Percentiles rank a stretch among this genome's conserved stretches.
These are phyloP conservation scores for Tolypocladium paradoxum DNA, from an alignment of 2,329 filamentous ascomycete species.

Conservation along the genomic window DNA sequence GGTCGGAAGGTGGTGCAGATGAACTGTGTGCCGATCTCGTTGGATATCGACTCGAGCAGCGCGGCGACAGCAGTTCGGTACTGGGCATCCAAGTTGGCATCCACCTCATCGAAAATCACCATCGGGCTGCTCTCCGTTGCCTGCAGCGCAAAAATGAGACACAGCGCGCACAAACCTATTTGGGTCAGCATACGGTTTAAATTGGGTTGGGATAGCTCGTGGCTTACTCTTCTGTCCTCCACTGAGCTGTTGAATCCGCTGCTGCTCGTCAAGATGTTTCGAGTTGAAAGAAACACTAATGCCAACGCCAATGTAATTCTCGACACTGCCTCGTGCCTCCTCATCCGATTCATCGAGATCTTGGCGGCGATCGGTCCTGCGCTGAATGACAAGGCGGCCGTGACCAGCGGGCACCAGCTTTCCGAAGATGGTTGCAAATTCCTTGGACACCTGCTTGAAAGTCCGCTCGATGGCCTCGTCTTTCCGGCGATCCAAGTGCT, in stretches of 20 bases:
- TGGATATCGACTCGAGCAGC: slow-evolving; percentile 70
- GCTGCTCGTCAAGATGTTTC: slow-evolving; percentile 89
- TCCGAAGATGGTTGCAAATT: slow-evolving; percentile 88
- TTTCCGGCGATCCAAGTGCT: slow-evolving; percentile 86
- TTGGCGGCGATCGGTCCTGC: slow-evolving; percentile 65
- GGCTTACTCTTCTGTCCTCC: slow-evolving; percentile 91
- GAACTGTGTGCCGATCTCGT: slow-evolving; percentile 63
- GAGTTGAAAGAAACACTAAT: slow-evolving; percentile 98
- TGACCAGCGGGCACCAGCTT: slow-evolving; percentile 90
- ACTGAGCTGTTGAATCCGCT: slow-evolving; percentile 92
- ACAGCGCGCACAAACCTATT: slow-evolving; percentile 83
- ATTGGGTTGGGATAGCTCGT: background rate
- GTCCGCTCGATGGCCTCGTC: slow-evolving; percentile 97
- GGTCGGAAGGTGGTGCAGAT: slow-evolving; percentile 98
- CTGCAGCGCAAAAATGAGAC: slow-evolving; percentile 97
- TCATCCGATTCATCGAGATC: slow-evolving; percentile 53
- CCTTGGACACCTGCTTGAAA: slow-evolving; percentile 92
- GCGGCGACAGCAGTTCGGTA: slow-evolving; percentile 92
- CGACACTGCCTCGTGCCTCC: slow-evolving; percentile 61
- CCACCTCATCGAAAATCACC: slow-evolving; percentile 98
- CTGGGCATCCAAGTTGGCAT: slow-evolving; percentile 95
- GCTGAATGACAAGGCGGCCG: slow-evolving; percentile 84
- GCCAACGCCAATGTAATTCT: slow-evolving; percentile 92
- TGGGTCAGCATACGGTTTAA: slow-evolving; percentile 6
- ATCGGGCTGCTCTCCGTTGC: slow-evolving; percentile 95